phyloP scores from a whole-genome alignment of 2,329 filamentous ascomycete genomes.

The Botrytis hyacinthi region DNA sequence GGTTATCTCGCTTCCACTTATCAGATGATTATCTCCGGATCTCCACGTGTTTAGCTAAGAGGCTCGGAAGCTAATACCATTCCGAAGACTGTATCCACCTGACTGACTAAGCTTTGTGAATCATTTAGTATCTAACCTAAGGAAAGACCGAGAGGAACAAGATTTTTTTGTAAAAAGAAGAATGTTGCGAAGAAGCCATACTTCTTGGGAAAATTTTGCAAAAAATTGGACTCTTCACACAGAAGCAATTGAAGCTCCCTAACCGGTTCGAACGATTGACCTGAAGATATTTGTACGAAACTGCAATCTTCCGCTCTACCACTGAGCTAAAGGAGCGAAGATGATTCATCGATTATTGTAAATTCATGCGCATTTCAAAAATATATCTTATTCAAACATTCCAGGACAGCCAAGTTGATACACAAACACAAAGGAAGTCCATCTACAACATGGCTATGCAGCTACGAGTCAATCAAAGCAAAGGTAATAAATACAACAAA shows the following conservation, averaged over 20 bases:
- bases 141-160: not conserved
- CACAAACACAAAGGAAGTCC: not conserved
- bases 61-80: not conserved
- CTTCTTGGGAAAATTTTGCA: not conserved
- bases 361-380: fast-evolving
- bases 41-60: not conserved
- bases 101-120: not conserved
- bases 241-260: conserved; percentile 25
- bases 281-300: conserved; percentile 25
- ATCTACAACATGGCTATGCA: too few relatives aligned
- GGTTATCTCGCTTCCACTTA: not conserved
- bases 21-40: not conserved
- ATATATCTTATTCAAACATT: fast-evolving
- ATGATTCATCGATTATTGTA: not conserved
- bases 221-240: not conserved
- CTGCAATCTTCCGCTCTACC: conserved; percentile 32
- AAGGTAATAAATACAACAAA: not conserved
- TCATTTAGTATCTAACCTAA: too few relatives aligned
- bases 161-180: too few relatives aligned
- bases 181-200: too few relatives aligned
- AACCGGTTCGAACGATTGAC: conserved; percentile 31
- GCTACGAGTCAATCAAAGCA: not conserved
- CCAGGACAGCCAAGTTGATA: too few relatives aligned
- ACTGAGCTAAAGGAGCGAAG: conserved; percentile 30
- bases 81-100: not conserved